Conservation (phyloP, 2,329 filamentous ascomycete genomes). For the Calonectria crousiana region DNA sequence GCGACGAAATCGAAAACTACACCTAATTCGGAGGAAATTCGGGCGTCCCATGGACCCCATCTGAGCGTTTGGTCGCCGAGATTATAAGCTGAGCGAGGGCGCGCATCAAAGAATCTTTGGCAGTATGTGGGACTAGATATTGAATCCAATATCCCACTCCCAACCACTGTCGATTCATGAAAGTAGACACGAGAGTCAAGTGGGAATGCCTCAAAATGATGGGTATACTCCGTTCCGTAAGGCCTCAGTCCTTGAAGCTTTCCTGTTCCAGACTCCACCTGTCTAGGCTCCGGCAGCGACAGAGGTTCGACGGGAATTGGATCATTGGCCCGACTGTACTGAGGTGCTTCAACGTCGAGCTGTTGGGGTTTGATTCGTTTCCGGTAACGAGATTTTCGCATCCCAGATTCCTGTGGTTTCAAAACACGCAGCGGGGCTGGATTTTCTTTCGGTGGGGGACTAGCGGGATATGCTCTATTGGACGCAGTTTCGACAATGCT, state of each 20-base stretch:
- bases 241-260: constrained; percentile 67
- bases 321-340: constrained; percentile 66
- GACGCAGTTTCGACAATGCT: constrained; percentile 26
- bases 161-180: constrained; percentile 70
- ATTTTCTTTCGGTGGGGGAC: constrained; percentile 41
- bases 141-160: constrained; percentile 62
- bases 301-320: constrained; percentile 52
- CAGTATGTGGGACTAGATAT: constrained; percentile 49
- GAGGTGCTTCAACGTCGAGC: constrained; percentile 64
- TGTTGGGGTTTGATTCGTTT: constrained; percentile 59
- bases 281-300: constrained; percentile 21
- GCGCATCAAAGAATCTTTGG: constrained; percentile 44
- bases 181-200: constrained; percentile 69
- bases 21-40: constrained; percentile 71
- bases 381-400: constrained; percentile 50
- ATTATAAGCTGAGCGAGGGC: constrained; percentile 55
- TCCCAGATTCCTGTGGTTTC: constrained; percentile 11
- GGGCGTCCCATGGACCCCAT: constrained; percentile 70
- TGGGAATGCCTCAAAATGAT: constrained; percentile 73
- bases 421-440: constrained; percentile 37
- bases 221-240: constrained; percentile 71
- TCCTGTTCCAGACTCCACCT: constrained; percentile 33
- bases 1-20: constrained; percentile 70
- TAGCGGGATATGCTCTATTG: constrained; percentile 33
- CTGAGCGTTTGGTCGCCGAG: constrained; percentile 62